A percentile compares a stretch with the other conserved stretches of the same genome.
Conservation (phyloP, 345 rosid species). For the Rubroshorea leprosula region DNA sequence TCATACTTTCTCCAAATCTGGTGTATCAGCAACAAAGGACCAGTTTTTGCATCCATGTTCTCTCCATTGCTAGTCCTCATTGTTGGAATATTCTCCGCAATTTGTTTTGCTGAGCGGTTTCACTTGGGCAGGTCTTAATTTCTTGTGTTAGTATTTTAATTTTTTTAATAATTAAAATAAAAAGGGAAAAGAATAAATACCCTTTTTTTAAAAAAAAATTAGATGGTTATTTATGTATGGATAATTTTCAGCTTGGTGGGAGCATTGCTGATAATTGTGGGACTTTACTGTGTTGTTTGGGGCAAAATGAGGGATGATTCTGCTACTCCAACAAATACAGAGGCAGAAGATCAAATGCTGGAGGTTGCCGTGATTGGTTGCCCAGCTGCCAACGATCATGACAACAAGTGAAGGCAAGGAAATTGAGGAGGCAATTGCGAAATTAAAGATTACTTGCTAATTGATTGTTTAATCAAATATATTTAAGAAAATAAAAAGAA, state of each 20-base stretch:
- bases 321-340: background rate
- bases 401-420: too few species aligned
- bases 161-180: background rate
- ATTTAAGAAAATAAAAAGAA: too few species aligned
- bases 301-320: constrained; percentile 27
- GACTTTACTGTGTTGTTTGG: constrained; percentile 36
- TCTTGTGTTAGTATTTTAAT: background rate
- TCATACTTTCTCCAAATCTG: constrained; percentile 30
- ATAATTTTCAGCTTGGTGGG: constrained; percentile 24
- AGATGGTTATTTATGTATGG: background rate
- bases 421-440: too few species aligned
- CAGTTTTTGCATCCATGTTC: constrained; percentile 38
- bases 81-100: constrained; percentile 36
- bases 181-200: background rate
- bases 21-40: constrained; percentile 39
- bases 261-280: constrained; percentile 27
- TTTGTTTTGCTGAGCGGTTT: constrained; percentile 40
- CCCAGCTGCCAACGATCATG: too few species aligned
- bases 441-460: too few species aligned
- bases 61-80: constrained; percentile 27
- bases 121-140: constrained; percentile 31
- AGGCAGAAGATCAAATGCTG: background rate
- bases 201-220: background rate
- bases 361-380: constrained; percentile 11
- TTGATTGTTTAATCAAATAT: too few species aligned